Evolutionary conservation across 2,329 filamentous ascomycete species (phyloP), one percentile per base, ranked within the genome.

Genomic region (Neurospora crassa): DNA sequence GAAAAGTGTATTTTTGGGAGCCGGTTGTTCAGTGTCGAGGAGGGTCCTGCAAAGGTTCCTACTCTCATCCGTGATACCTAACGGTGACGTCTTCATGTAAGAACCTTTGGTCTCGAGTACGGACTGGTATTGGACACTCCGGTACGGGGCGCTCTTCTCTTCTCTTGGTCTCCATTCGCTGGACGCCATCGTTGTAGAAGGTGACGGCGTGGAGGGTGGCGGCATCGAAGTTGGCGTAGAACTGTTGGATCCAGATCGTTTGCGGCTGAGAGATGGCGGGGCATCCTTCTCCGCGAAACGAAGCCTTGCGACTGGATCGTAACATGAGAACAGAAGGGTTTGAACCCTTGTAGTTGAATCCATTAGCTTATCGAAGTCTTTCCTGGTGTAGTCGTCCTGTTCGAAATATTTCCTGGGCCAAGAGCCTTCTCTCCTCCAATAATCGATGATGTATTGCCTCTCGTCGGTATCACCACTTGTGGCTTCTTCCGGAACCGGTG

Each of bases 131-230:
- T 76, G 76, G 67, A 75, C 70, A 74, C 80, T 74, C 71, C 73
- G 63, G 70, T 83, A 83, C 18, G 72, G 77, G 8, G 78, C 74
- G 73, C 77, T 82, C 75, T 81, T 82, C 73, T 76, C 78, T 69
- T 81, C 80, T 67, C 79, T 79, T 70, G 75, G 77, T 76, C 74
- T 80, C 75, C 81, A 76, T 75, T 82, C 79, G 73, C 79, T 81
- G 4, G 79, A 75, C 40, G 78, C 81, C 29, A 43, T 16, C 29
- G 3, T 14, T 7, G 20, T 12, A 47, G 43, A 12, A 47, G 43
- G 29, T 24, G 24, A 24, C 24, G 24, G 24, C 24, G 3, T 24
- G 24, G 24, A 24, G 3, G 24, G 43, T 47, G 45, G 45, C 45
- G 45, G 45, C 20, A 47, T 24, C 12, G 45, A 47, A 24, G n/a